These are phyloP conservation scores for Nakaseomyces bracarensis DNA, from an alignment of 1,139 yeast species.

Conservation along the genomic window DNA sequence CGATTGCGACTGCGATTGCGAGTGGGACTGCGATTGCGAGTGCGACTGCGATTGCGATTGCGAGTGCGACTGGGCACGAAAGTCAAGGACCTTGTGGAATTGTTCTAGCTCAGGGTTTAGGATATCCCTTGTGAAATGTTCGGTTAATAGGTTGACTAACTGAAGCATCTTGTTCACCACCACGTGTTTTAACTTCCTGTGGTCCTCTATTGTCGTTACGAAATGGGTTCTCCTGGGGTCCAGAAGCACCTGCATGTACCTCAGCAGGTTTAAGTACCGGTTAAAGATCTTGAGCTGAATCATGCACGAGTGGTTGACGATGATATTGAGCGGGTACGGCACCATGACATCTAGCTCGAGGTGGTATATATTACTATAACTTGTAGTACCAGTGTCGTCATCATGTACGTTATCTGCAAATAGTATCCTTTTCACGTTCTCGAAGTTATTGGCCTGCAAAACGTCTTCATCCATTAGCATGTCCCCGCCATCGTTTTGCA, in stretches of 20 bases:
- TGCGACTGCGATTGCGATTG: no score
- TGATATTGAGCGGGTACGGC: slow-evolving; percentile 80
- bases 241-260: slow-evolving; percentile 52
- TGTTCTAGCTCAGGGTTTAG: slow-evolving; percentile 18
- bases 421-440: slow-evolving; percentile 15
- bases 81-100: background rate
- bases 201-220: slow-evolving; percentile 9
- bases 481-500: slow-evolving; percentile 6
- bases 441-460: background rate
- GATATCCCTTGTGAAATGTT: slow-evolving; percentile 26
- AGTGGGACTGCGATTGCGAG: no score
- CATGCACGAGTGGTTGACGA: slow-evolving; percentile 61
- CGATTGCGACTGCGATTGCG: no score
- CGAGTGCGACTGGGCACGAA: no score
- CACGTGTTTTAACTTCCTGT: slow-evolving; percentile 14
- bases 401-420: slow-evolving; percentile 19
- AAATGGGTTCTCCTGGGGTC: no score
- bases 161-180: slow-evolving; percentile 9
- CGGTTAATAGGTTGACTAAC: slow-evolving; percentile 22
- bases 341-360: slow-evolving; percentile 59
- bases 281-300: slow-evolving; percentile 75
- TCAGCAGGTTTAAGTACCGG: slow-evolving; percentile 58
- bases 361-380: slow-evolving; percentile 38
- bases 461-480: slow-evolving; percentile 6
- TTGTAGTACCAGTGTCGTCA: slow-evolving; percentile 23